Conservation (phyloP, 768 basidiomycete genomes). For the Auricularia sp. region DNA sequence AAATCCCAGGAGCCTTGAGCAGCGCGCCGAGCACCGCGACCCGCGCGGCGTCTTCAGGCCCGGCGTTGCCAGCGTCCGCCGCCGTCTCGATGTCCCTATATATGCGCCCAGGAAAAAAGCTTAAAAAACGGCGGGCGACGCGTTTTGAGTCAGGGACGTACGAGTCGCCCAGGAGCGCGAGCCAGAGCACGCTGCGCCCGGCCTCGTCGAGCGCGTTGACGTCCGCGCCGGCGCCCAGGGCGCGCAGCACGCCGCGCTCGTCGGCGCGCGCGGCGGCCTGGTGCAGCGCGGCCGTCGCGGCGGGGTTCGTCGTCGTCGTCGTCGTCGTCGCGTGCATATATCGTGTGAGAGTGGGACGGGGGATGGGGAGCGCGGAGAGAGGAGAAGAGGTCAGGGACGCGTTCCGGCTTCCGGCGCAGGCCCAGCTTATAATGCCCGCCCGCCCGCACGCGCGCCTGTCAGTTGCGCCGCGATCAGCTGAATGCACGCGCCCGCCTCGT, state of each 20-base stretch:
- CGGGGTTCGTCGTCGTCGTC: background rate
- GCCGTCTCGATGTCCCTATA: background rate
- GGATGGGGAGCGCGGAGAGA: background rate
- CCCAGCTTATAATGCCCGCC: no score
- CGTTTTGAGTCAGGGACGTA: slow-evolving; percentile 1
- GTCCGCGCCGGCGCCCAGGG: slow-evolving; percentile 52
- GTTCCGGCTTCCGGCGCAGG: no score
- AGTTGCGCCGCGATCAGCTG: no score
- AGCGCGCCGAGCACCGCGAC: slow-evolving; percentile 48
- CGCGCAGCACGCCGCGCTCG: slow-evolving; percentile 39
- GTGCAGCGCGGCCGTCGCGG: slow-evolving; percentile 16
- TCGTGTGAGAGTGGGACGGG: background rate
- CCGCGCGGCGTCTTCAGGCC: slow-evolving; percentile 26
- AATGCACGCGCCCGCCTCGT: no score
- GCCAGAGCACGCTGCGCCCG: slow-evolving; percentile 56
- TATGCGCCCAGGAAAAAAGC: background rate
- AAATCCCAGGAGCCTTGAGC: slow-evolving; percentile 44
- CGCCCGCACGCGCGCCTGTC: no score
- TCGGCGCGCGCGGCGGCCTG: slow-evolving; percentile 46
- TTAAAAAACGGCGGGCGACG: background rate
- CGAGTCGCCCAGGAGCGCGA: slow-evolving; percentile 39
- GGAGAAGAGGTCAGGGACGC: background rate
- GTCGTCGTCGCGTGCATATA: background rate
- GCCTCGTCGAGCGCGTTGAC: slow-evolving; percentile 52
- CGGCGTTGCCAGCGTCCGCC: background rate